Base-by-base conservation (phyloP, 371 early-diverging fungal species). In the Polyrhizophydium stewartii region DNA sequence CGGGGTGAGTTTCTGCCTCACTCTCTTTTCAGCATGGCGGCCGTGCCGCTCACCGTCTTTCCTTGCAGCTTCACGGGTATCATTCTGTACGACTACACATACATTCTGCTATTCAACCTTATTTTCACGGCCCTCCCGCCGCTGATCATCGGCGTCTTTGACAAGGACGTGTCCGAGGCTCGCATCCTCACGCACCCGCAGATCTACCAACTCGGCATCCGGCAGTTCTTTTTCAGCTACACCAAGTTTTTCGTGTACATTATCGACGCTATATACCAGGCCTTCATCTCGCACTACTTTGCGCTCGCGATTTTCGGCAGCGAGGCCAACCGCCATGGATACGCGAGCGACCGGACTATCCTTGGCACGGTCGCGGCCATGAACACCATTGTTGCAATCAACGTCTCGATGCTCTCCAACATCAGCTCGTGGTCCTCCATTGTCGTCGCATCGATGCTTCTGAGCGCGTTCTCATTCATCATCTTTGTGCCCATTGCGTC, bases 261-360 rank as follows among this genome's bases (percentile, higher is more conserved):
- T 13, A 32, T 88, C 30, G 92, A 92, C 59, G 89, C 89, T 0
- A 71, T 92, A 35, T 94, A 88, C 70, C 96, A 97, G 73, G 92
- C 94, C 1, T 61, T 83, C 13, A 83, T 93, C 16, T 88, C 87
- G 58, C 90, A 86, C 74, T 92, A 88, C 59, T 72, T 89, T 31
- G 85, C 90, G 1, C 84, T 75, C 50, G 85, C 87, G 1, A 78
- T 78, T 43, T 79, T 57, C 61, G 87, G 40, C 67, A 86, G 51
- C 56, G 71, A 31, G 28, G 70, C 28, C 70, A 59, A 86, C 27
- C 63, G 75, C n/a, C 62, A 59, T 27, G 90, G 90, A 19, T 70
- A 68, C 52, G 78, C 75, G 37, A 75, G 76, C 31, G 84, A 85
- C 69, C 57, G 82, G 35, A 78, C 81, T 45, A 84, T 85, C 43